phyloP scores from a whole-genome alignment of 2,329 filamentous ascomycete genomes.

The Trichoderma atrobrunneum region DNA sequence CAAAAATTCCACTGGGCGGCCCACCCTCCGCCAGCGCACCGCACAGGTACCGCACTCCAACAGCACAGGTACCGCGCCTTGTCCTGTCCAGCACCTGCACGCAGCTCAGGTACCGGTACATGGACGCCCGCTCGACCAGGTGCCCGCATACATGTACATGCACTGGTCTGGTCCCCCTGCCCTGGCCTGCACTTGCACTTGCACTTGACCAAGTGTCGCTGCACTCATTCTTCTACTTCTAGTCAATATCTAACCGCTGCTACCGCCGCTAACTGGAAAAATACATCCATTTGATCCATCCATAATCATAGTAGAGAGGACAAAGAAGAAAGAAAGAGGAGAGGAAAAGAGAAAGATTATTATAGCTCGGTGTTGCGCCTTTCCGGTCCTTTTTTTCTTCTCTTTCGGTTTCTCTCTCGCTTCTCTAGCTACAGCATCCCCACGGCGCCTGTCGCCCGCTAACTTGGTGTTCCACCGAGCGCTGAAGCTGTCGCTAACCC shows the following conservation, averaged over 20 bases:
- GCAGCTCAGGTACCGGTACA: not conserved
- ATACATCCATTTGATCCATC: not conserved
- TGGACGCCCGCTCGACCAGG: not conserved
- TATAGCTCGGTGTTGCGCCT: not conserved
- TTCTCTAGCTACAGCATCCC: not conserved
- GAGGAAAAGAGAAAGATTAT: not conserved
- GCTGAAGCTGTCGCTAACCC: not conserved
- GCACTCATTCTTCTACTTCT: not conserved
- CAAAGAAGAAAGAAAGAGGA: no score
- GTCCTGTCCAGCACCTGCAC: not conserved
- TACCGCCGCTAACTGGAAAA: constrained; percentile 19
- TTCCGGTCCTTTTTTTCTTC: not conserved
- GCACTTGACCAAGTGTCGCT: constrained; percentile 9
- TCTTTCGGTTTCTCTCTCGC: not conserved
- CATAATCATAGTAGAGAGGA: not conserved
- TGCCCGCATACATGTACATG: not conserved
- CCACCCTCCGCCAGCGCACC: constrained; percentile 12
- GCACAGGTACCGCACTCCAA: not conserved
- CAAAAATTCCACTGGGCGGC: no score
- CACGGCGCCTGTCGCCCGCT: not conserved
- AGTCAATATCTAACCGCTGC: constrained; percentile 11
- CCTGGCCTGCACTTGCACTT: not conserved
- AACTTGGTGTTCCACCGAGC: not conserved
- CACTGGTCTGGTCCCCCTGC: not conserved
- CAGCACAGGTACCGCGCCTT: not conserved